These are phyloP conservation scores for Pichia nanzhaoensis DNA, from an alignment of 805 yeast genomes.

Conservation along the genomic window DNA sequence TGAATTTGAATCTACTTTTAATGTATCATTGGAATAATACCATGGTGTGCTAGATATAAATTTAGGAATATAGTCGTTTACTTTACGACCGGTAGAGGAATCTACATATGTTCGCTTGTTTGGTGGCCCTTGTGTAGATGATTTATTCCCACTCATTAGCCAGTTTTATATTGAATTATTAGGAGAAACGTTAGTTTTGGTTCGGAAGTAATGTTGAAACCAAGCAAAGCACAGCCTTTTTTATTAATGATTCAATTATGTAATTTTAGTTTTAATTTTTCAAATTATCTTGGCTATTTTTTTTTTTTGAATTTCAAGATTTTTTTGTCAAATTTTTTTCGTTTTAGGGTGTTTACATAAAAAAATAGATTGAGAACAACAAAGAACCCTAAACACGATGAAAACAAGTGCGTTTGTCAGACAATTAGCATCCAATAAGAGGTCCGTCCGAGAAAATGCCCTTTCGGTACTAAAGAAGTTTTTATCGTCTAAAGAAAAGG, in stretches of 20 bases:
- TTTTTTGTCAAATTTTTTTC: background rate
- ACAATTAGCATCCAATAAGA: conserved; percentile 76
- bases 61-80: conserved; percentile 35
- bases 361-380: background rate
- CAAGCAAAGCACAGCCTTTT: no score
- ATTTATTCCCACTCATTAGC: conserved; percentile 1
- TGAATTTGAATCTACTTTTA: conserved; percentile 23
- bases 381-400: conserved; percentile 8
- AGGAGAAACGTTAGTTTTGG: no score
- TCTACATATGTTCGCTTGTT: conserved; percentile 15
- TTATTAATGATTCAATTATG: no score
- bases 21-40: conserved; percentile 29
- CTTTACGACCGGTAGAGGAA: conserved; percentile 18
- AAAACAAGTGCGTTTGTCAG: conserved; percentile 57
- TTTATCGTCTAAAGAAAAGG: conserved; percentile 39
- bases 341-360: background rate
- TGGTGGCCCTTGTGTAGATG: conserved; percentile 2
- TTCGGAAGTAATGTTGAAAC: no score
- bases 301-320: no score
- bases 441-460: conserved; percentile 69
- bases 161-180: no score
- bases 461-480: conserved; percentile 56
- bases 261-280: no score
- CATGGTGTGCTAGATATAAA: conserved; percentile 36
- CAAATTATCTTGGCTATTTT: no score